These are phyloP conservation scores for Leccinum sublutescens DNA, from an alignment of 768 basidiomycete species.

Conservation along the genomic window DNA sequence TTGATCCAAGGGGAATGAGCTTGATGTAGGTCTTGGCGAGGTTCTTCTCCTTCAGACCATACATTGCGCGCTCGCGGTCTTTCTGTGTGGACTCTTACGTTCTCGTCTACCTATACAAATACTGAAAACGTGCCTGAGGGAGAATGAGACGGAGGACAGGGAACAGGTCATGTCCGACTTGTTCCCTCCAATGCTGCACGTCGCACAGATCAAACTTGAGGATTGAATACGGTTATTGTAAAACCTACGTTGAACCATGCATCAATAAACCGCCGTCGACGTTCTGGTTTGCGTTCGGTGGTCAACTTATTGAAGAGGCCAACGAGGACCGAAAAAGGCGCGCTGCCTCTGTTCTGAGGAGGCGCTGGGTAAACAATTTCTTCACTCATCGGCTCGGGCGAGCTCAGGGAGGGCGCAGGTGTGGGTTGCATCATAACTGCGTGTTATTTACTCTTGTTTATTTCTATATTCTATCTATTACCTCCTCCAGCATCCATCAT, in stretches of 20 bases:
- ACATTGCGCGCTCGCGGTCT: constrained; percentile 89
- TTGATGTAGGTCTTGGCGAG: constrained; percentile 92
- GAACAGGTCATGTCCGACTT: constrained; percentile 86
- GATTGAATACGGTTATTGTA: background rate
- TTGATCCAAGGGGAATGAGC: constrained; percentile 77
- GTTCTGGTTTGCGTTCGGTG: constrained; percentile 70
- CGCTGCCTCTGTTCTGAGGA: constrained; percentile 64
- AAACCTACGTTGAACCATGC: constrained; percentile 78
- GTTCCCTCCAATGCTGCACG: constrained; percentile 75
- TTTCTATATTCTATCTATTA: background rate
- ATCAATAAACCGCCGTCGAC: constrained; percentile 64
- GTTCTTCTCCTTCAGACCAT: constrained; percentile 93
- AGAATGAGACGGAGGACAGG: constrained; percentile 86
- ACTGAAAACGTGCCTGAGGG: constrained; percentile 64
- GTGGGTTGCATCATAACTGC: constrained; percentile 54
- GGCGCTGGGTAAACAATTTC: constrained; percentile 47
- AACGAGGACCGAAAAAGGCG: constrained; percentile 66
- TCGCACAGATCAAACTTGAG: constrained; percentile 14
- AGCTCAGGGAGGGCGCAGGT: constrained; percentile 60
- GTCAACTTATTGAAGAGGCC: constrained; percentile 76
- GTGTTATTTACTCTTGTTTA: background rate
- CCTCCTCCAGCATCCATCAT: constrained; percentile 62
- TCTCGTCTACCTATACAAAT: background rate
- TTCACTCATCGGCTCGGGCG: constrained; percentile 32
- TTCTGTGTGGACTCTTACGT: constrained; percentile 51